Conservation (phyloP, 306 rosid species). For the Malus sylvestris region DNA sequence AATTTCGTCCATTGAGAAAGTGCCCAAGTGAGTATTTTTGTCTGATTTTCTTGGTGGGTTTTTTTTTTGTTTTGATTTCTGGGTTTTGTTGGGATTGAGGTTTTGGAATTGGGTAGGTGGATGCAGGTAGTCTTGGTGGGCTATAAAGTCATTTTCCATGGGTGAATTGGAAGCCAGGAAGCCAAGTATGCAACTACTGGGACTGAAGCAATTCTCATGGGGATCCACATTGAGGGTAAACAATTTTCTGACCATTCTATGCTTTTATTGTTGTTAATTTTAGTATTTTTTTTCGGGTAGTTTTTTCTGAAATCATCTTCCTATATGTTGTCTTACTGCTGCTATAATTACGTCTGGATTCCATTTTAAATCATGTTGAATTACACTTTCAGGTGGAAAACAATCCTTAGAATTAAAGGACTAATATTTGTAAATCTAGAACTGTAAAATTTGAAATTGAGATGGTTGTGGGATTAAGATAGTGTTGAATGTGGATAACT, state of each 20-base stretch:
- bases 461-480: neutral
- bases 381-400: neutral
- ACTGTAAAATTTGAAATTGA: neutral
- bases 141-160: slow-evolving; percentile 73
- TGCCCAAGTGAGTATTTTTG: slow-evolving; percentile 48
- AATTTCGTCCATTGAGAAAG: slow-evolving; percentile 33
- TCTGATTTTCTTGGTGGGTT: neutral
- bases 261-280: neutral
- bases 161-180: slow-evolving; percentile 65
- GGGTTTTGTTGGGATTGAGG: slow-evolving; percentile 13
- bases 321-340: neutral
- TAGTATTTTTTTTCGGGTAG: neutral
- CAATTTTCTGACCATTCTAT: neutral
- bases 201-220: slow-evolving; percentile 71
- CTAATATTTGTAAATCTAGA: neutral
- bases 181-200: slow-evolving; percentile 50
- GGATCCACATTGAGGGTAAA: slow-evolving; percentile 63
- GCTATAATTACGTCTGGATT: too few relatives aligned
- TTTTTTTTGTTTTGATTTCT: neutral
- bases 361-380: neutral
- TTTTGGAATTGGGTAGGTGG: neutral
- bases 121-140: slow-evolving; percentile 70
- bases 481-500: neutral
- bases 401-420: neutral
- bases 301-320: neutral